These are phyloP conservation scores for Pontederia paniculata DNA, from an alignment of 176 grass and related monocot species.

Conservation along the genomic window DNA sequence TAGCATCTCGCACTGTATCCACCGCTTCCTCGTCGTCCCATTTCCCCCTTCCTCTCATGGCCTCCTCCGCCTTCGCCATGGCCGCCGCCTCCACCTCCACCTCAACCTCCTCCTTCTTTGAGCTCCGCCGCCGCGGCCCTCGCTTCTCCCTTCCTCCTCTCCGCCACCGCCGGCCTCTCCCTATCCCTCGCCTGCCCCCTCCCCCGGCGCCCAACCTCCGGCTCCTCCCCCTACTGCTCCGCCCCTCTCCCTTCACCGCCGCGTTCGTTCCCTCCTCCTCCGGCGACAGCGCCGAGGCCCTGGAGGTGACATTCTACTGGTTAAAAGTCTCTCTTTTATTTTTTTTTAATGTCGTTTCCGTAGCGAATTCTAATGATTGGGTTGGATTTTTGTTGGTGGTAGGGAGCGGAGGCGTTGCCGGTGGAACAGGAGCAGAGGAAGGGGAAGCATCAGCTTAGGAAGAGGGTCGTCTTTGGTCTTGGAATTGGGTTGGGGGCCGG, in stretches of 20 bases:
- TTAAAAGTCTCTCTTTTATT: not conserved
- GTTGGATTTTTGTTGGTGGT: not conserved
- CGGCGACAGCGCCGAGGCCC: not conserved
- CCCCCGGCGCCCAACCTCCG: not conserved
- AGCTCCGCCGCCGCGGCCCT: not conserved
- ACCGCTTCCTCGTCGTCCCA: not conserved
- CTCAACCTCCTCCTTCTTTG: constrained; percentile 1
- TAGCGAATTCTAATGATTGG: not conserved
- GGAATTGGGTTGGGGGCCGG: constrained; percentile 74
- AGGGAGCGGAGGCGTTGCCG: not conserved
- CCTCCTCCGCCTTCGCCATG: too few species aligned
- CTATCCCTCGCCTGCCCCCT: not conserved
- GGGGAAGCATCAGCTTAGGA: constrained; percentile 32
- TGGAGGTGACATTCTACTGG: not conserved
- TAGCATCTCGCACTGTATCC: too few species aligned
- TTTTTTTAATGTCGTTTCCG: not conserved
- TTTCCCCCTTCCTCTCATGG: too few species aligned
- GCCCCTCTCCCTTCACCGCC: not conserved
- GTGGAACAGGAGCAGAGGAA: constrained; percentile 15
- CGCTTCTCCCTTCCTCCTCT: not conserved
- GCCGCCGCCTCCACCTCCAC: not conserved
- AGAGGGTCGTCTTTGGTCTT: constrained; percentile 59
- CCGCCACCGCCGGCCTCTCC: not conserved
- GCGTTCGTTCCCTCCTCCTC: not conserved
- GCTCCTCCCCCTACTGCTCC: not conserved